Evolutionary conservation across 106 monocot species (phyloP), one percentile per base, ranked within the genome.

Genomic region (Dendrobium officinale): DNA sequence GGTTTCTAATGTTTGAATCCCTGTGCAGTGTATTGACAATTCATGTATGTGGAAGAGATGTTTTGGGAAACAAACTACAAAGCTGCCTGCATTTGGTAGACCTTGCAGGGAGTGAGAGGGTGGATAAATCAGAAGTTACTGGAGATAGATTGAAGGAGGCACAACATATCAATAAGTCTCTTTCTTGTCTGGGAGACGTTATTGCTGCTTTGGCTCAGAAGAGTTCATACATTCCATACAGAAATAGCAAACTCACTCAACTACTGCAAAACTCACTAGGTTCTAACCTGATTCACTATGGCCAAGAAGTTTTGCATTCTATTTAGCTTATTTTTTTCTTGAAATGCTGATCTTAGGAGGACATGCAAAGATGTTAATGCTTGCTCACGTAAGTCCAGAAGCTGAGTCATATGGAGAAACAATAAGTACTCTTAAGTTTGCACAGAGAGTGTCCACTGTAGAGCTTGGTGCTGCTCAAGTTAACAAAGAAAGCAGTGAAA

Each of bases 141-240:
- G 93, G 96, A 75, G 96, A 93, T 51, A 84, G 94, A 77, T 58
- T 96, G 87, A 96, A 89, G 74, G 96, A 97, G 80, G 96, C 96
- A 26, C 94, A 90, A 55, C 84, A 97, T 80, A 94, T 97, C 67
- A 97, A 97, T 82, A 97, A 89, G 77, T 92, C 92, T 27, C 93
- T 97, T 79, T 90, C 96, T 19, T 94, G 94, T 76, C 80, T 94
- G 29, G 96, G 90, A 67, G 94, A 96, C 80, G 93, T 96, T 18
- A 92, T 96, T 33, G 64, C 87, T 64, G 87, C 96, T 1, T 82
- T 97, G 55, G 87, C 87, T 77, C 94, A 94, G 81, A 97, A 90
- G 85, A 90, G 85, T 77, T 89, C 94, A 54, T 88, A 93, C 61
- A 88, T 96, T 56, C 96, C 96, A 8, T 96, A 93, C 78, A 83